Percentiles rank a stretch among this genome's conserved stretches.
phyloP scores from a whole-genome alignment of 306 rosid species.

The Cucumis cinereus region DNA sequence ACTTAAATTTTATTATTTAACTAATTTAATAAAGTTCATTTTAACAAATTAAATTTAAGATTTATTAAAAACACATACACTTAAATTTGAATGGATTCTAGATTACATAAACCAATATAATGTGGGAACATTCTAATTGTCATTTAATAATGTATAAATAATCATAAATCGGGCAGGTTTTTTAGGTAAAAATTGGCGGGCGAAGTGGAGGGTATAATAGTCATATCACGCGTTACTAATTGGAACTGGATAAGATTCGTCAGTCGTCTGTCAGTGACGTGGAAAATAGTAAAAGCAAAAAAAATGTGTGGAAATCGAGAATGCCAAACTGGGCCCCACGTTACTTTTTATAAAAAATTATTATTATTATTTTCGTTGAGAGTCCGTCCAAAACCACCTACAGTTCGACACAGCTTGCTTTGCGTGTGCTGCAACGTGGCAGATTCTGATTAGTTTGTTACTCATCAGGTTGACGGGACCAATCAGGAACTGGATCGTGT shows the following conservation, averaged over 20 bases:
- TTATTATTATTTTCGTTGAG: not conserved
- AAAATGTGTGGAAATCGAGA: not conserved
- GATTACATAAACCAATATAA: too few relatives aligned
- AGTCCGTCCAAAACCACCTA: not conserved
- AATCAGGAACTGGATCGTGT: not conserved
- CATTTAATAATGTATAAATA: too few relatives aligned
- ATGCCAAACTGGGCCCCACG: not conserved
- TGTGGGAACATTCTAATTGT: too few relatives aligned
- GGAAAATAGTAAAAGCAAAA: not conserved
- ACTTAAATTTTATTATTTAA: too few relatives aligned
- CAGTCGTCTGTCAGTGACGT: not conserved
- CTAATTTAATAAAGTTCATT: too few relatives aligned
- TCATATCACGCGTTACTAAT: not conserved
- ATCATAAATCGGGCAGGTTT: not conserved
- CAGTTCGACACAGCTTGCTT: not conserved
- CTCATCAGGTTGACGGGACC: not conserved
- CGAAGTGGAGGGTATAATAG: not conserved
- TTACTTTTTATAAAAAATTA: not conserved
- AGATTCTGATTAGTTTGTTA: not conserved
- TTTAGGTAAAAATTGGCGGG: not conserved
- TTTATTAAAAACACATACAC: too few relatives aligned
- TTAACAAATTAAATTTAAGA: too few relatives aligned
- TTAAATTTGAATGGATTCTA: too few relatives aligned
- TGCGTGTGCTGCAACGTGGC: not conserved
- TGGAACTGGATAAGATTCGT: not conserved